phyloP scores from a whole-genome alignment of 176 grass and related monocot genomes.

The Pharus latifolius region DNA sequence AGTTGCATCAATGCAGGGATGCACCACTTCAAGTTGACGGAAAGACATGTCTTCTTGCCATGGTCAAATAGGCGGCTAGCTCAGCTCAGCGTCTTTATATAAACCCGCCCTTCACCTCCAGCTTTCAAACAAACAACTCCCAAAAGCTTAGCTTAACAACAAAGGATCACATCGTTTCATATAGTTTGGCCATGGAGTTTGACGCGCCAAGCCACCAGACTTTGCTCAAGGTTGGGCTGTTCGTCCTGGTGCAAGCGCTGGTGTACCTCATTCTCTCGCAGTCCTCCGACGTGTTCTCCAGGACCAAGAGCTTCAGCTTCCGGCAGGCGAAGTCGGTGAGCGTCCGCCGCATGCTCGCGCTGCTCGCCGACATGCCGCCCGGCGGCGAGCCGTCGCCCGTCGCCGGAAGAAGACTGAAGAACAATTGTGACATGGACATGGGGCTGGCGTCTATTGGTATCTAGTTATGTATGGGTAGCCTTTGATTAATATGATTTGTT shows the following conservation, averaged over 20 bases:
- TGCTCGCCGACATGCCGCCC: conserved; percentile 38
- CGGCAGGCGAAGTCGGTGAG: conserved; percentile 10
- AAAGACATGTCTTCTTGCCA: not conserved
- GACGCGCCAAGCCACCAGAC: not conserved
- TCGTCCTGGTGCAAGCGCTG: conserved; percentile 61
- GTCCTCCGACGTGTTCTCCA: conserved; percentile 61
- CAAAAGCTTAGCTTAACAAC: not conserved
- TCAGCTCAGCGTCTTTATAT: conserved; percentile 8
- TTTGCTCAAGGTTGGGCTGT: conserved; percentile 46
- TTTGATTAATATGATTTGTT: no score
- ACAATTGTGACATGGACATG: no score
- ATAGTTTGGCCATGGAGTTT: conserved; percentile 1
- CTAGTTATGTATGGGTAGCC: no score
- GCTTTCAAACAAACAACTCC: not conserved
- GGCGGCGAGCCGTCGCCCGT: conserved; percentile 40
- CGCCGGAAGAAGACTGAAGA: not conserved
- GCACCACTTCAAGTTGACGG: not conserved
- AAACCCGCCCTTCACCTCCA: not conserved
- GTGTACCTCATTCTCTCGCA: conserved; percentile 68
- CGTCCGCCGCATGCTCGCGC: conserved; percentile 36
- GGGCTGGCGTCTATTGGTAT: no score
- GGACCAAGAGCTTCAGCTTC: conserved; percentile 17
- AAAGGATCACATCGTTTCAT: no score
- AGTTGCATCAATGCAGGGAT: not conserved
- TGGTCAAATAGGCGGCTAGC: conserved; percentile 13